These are phyloP conservation scores for Kazachstania africana DNA, from an alignment of 805 yeast genomes.

Conservation along the genomic window DNA sequence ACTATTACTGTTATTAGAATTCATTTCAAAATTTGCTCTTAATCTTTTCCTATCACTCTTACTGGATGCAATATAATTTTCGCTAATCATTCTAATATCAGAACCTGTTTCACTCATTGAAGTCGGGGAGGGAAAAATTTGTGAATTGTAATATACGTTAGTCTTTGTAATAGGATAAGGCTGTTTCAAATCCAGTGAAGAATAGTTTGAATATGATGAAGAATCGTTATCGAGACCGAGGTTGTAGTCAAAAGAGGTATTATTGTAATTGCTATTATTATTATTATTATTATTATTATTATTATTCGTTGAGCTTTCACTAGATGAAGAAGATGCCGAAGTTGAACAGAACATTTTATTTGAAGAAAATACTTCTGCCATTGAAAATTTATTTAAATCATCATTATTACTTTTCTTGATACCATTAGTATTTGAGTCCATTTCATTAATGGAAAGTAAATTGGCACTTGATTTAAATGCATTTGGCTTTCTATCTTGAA, in stretches of 20 bases:
- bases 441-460: background rate
- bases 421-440: background rate
- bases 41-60: too few species aligned
- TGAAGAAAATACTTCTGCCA: conserved; percentile 3
- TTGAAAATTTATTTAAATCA: background rate
- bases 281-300: background rate
- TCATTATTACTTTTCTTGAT: too few species aligned
- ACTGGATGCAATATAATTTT: background rate
- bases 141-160: background rate
- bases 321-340: background rate
- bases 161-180: background rate
- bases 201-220: background rate
- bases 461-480: background rate
- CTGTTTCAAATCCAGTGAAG: background rate
- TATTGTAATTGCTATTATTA: background rate
- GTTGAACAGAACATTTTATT: conserved; percentile 1
- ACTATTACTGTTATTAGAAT: background rate
- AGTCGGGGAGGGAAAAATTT: background rate
- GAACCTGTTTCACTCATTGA: background rate
- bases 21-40: background rate
- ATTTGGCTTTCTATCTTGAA: conserved; percentile 82
- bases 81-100: background rate
- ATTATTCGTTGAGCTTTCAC: background rate
- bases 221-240: background rate
- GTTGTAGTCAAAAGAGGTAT: background rate